Evolutionary conservation across 495 filamentous ascomycete genomes (phyloP).

Genomic region (Daldinia decipiens): DNA sequence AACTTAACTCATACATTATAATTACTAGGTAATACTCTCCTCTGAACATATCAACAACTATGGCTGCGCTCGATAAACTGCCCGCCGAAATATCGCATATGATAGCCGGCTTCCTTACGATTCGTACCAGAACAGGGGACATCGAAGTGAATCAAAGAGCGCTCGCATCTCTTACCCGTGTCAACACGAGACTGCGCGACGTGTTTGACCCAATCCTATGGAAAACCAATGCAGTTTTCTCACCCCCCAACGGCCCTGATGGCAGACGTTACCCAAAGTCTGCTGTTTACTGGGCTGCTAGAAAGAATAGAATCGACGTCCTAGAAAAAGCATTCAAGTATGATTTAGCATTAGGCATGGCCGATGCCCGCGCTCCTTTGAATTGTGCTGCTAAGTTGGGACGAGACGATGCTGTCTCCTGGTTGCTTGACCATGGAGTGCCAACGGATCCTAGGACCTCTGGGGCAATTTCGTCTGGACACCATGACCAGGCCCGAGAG

Average conservation of each 20-base stretch:
- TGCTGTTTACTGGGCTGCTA: slow-evolving; percentile 14
- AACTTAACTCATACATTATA: no score
- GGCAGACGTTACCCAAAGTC: not conserved
- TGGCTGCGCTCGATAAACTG: slow-evolving; percentile 7
- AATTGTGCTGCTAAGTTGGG: not conserved
- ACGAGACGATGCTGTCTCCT: slow-evolving; percentile 4
- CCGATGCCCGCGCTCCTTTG: slow-evolving; percentile 2
- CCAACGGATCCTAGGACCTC: slow-evolving; percentile 1
- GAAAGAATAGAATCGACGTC: slow-evolving; percentile 22
- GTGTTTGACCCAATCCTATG: slow-evolving; percentile 26
- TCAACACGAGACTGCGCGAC: slow-evolving; percentile 24
- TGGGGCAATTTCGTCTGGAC: not conserved
- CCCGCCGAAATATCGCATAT: slow-evolving; percentile 12
- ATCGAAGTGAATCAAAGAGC: not conserved
- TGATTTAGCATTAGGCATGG: not conserved
- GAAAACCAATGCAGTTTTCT: not conserved
- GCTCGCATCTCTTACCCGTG: slow-evolving; percentile 19
- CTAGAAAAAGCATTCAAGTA: slow-evolving; percentile 26
- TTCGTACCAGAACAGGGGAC: not conserved
- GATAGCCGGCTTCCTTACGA: not conserved
- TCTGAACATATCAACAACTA: not conserved
- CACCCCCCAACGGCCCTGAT: not conserved
- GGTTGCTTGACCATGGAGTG: slow-evolving; percentile 29
- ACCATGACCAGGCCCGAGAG: not conserved
- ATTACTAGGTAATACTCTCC: not conserved